Percentiles rank a stretch among this genome's conserved stretches.
Evolutionary conservation across 78 protist species (phyloP).

Genomic region (Protostelium mycophagum): DNA sequence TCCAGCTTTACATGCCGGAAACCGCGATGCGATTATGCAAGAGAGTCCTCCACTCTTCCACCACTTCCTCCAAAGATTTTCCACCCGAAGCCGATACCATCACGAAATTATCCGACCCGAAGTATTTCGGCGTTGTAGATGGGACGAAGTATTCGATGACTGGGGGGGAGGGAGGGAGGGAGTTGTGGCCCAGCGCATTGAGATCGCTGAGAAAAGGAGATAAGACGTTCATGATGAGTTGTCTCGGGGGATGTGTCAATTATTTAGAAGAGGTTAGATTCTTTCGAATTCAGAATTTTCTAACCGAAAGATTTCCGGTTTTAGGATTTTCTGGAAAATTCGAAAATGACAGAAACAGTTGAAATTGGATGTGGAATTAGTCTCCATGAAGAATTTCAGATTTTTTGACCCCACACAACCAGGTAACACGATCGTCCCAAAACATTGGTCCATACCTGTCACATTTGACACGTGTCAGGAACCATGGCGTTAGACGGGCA

Average conservation of each 20-base stretch:
- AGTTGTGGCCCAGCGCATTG: background rate
- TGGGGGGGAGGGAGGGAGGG: background rate
- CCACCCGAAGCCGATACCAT: background rate
- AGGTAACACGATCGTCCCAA: background rate
- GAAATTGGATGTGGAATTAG: background rate
- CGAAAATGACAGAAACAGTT: too few species aligned
- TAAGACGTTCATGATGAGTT: background rate
- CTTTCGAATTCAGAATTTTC: background rate
- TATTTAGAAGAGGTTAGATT: conserved; percentile 21
- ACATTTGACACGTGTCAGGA: conserved; percentile 2
- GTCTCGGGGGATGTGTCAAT: conserved; percentile 37
- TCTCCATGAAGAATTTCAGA: background rate
- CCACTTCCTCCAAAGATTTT: background rate
- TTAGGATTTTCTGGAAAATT: too few species aligned
- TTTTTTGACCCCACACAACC: background rate
- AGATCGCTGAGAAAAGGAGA: background rate
- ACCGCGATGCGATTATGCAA: background rate
- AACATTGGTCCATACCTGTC: too few species aligned
- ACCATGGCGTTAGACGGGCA: conserved; percentile 52
- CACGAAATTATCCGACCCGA: background rate
- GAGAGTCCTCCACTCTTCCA: background rate
- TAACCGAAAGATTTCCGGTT: background rate
- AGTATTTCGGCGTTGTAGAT: background rate
- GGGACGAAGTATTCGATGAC: background rate
- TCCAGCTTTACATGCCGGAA: too few species aligned